These are phyloP conservation scores for Ceratocystis cubensis DNA, from an alignment of 2,329 filamentous ascomycete species.

Conservation along the genomic window DNA sequence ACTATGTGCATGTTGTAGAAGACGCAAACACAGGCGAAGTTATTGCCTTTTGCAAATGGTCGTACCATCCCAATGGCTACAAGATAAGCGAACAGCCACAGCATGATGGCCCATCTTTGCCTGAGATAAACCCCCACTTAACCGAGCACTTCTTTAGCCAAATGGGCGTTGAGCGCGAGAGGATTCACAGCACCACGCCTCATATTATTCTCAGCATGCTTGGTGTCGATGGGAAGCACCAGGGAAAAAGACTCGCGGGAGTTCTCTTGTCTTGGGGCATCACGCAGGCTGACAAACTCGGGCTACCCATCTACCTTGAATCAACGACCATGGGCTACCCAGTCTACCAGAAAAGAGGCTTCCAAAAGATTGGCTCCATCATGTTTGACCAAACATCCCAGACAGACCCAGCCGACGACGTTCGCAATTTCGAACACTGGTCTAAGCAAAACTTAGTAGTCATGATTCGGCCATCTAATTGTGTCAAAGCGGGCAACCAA, in stretches of 20 bases:
- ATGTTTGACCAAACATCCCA: constrained; percentile 13
- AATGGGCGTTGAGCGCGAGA: constrained; percentile 16
- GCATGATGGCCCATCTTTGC: background rate
- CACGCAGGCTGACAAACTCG: constrained; percentile 15
- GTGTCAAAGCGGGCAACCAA: background rate
- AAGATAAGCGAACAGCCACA: constrained; percentile 3
- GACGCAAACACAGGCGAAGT: constrained; percentile 8
- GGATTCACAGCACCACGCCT: constrained; percentile 17
- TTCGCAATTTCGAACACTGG: constrained; percentile 16
- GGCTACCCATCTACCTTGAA: constrained; percentile 18
- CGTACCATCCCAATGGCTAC: constrained; percentile 19
- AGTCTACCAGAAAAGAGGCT: constrained; percentile 17
- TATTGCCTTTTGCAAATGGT: constrained; percentile 21
- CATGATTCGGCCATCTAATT: constrained; percentile 14
- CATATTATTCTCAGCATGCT: constrained; percentile 19
- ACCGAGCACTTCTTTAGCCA: constrained; percentile 18
- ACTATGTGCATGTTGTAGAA: constrained; percentile 16
- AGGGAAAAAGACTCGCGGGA: constrained; percentile 11
- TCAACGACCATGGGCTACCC: constrained; percentile 17
- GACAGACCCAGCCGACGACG: background rate
- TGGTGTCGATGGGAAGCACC: constrained; percentile 14
- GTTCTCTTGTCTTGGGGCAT: constrained; percentile 18
- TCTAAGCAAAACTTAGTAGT: constrained; percentile 14
- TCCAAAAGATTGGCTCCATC: constrained; percentile 14
- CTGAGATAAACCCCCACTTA: constrained; percentile 9